Conservation (phyloP, 768 basidiomycete species). For the Amanita exitialis region DNA sequence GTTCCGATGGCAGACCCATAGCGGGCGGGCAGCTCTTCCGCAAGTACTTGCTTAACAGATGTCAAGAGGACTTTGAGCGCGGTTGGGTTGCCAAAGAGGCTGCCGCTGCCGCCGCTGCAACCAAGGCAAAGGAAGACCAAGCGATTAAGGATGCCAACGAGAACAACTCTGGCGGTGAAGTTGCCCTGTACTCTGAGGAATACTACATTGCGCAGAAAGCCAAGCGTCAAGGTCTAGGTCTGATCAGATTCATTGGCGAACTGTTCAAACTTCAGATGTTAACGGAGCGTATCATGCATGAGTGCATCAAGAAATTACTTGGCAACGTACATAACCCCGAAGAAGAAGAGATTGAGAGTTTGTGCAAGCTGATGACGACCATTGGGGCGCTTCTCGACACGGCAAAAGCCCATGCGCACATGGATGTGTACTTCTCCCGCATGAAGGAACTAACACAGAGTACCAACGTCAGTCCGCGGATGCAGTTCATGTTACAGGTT, state of each 20-base stretch:
- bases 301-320: constrained; percentile 93
- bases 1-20: constrained; percentile 77
- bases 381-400: constrained; percentile 81
- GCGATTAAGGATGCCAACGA: constrained; percentile 64
- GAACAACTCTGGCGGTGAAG: constrained; percentile 46
- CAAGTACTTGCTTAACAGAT: constrained; percentile 92
- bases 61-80: constrained; percentile 96
- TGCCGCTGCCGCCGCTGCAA: constrained; percentile 76
- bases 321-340: constrained; percentile 92
- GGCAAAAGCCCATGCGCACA: constrained; percentile 69
- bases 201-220: constrained; percentile 96
- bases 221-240: constrained; percentile 92
- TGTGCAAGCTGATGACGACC: constrained; percentile 87
- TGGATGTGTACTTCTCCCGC: constrained; percentile 89
- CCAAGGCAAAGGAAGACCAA: constrained; percentile 79
- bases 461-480: constrained; percentile 68
- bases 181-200: constrained; percentile 86
- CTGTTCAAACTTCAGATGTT: constrained; percentile 99
- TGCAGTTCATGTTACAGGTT: constrained; percentile 95
- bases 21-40: constrained; percentile 92
- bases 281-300: constrained; percentile 96
- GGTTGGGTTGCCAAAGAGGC: constrained; percentile 89
- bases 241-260: constrained; percentile 98
- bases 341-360: constrained; percentile 95
- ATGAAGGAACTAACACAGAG: constrained; percentile 80